Percentiles rank a stretch among this genome's conserved stretches.
Evolutionary conservation across 495 filamentous ascomycete species (phyloP).

Genomic region (Pyrenula massariospora): DNA sequence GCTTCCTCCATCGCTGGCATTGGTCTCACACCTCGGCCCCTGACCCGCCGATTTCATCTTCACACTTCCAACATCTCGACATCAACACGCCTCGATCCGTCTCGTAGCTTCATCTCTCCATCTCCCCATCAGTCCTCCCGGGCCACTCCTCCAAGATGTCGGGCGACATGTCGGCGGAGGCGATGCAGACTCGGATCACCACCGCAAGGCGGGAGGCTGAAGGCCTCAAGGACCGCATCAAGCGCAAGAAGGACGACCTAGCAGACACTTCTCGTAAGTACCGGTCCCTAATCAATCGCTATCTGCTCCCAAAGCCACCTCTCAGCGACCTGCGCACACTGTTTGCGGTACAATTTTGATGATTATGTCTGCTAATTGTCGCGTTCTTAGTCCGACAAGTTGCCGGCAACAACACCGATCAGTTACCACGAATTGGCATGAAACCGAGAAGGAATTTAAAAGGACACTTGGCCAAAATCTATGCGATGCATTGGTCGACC

Average conservation of each 20-base stretch:
- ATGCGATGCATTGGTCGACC: conserved; percentile 99
- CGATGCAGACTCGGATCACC: conserved; percentile 83
- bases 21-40: background rate
- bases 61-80: background rate
- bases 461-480: conserved; percentile 97
- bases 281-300: conserved; percentile 2
- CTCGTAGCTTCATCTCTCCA: background rate
- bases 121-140: background rate
- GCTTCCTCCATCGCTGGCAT: background rate
- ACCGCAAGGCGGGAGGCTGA: conserved; percentile 95
- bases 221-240: conserved; percentile 96
- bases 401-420: conserved; percentile 76
- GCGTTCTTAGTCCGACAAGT: conserved; percentile 69
- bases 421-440: conserved; percentile 88
- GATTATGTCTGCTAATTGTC: background rate
- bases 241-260: conserved; percentile 98
- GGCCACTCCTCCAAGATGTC: conserved; percentile 24
- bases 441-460: conserved; percentile 90
- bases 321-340: background rate
- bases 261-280: conserved; percentile 92
- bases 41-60: background rate
- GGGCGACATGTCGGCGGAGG: conserved; percentile 57
- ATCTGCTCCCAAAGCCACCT: background rate
- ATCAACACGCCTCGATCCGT: background rate
- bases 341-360: background rate